These are phyloP conservation scores for Cenococcum geophilum DNA, from an alignment of 495 filamentous ascomycete species.

Conservation along the genomic window DNA sequence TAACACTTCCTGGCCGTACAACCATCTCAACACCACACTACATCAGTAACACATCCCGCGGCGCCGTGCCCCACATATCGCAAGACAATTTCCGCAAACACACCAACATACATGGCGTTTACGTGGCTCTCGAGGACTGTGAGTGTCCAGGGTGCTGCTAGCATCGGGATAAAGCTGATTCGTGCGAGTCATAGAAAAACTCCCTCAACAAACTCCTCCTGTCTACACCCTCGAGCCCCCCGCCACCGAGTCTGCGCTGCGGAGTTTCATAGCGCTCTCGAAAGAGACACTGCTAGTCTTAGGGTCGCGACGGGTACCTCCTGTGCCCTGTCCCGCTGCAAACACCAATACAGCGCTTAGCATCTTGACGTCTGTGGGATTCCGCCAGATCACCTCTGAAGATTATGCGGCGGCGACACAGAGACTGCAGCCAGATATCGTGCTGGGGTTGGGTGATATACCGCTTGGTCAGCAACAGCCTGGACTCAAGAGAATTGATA, in stretches of 20 bases:
- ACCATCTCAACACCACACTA: slow-evolving; percentile 74
- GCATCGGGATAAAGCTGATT: slow-evolving; percentile 23
- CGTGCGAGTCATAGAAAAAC: slow-evolving; percentile 68
- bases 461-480: slow-evolving; percentile 49
- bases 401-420: slow-evolving; percentile 60
- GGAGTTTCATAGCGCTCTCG: slow-evolving; percentile 62
- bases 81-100: slow-evolving; percentile 71
- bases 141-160: slow-evolving; percentile 37
- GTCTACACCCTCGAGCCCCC: slow-evolving; percentile 41
- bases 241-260: slow-evolving; percentile 49
- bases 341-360: slow-evolving; percentile 69
- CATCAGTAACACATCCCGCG: slow-evolving; percentile 71
- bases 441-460: slow-evolving; percentile 72
- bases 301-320: slow-evolving; percentile 68
- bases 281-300: slow-evolving; percentile 60
- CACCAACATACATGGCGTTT: slow-evolving; percentile 60
- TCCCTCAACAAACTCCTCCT: slow-evolving; percentile 47
- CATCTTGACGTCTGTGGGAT: slow-evolving; percentile 78
- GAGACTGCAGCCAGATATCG: slow-evolving; percentile 70
- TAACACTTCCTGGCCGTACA: slow-evolving; percentile 54
- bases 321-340: slow-evolving; percentile 62
- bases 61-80: slow-evolving; percentile 76
- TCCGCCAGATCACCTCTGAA: slow-evolving; percentile 57
- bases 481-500: slow-evolving; percentile 62
- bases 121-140: slow-evolving; percentile 92